phyloP scores from a whole-genome alignment of 345 rosid genomes.

The Raphanus sativus region DNA sequence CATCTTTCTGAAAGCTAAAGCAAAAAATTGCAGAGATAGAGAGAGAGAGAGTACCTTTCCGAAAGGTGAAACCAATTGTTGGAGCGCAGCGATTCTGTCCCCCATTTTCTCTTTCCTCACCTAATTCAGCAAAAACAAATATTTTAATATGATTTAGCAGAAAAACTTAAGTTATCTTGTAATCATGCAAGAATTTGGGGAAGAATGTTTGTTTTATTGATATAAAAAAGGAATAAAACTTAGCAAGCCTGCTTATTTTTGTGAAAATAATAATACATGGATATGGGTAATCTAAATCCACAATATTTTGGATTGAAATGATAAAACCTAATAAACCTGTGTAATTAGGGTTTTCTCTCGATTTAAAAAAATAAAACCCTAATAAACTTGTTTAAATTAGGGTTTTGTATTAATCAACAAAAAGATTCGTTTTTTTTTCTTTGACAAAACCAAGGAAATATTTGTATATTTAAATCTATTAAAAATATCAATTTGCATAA shows the following conservation, averaged over 20 bases:
- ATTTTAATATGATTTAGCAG: not conserved
- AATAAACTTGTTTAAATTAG: not conserved
- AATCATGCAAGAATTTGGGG: constrained; percentile 17
- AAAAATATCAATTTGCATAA: constrained; percentile 26
- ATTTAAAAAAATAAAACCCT: not conserved
- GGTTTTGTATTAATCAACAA: not conserved
- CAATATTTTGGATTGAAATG: not conserved
- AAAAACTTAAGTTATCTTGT: constrained; percentile 6
- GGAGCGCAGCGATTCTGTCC: constrained; percentile 99
- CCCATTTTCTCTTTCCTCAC: constrained; percentile 99
- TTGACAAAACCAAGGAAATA: constrained; percentile 21
- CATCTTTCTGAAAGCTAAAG: constrained; percentile 43
- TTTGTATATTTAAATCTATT: not conserved
- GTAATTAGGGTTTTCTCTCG: not conserved
- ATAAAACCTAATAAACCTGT: not conserved
- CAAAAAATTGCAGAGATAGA: constrained; percentile 26
- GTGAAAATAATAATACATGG: not conserved
- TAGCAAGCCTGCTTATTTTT: not conserved
- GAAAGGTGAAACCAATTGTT: constrained; percentile 99
- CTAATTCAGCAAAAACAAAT: constrained; percentile 45
- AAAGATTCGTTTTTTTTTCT: constrained; percentile 14
- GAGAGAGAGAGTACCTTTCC: constrained; percentile 79
- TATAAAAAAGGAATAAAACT: not conserved
- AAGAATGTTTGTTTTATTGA: constrained; percentile 26
- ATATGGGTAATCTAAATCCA: not conserved